Evolutionary conservation across 1,139 yeast genomes (phyloP).

Genomic region (Candida buenavistaensis): DNA sequence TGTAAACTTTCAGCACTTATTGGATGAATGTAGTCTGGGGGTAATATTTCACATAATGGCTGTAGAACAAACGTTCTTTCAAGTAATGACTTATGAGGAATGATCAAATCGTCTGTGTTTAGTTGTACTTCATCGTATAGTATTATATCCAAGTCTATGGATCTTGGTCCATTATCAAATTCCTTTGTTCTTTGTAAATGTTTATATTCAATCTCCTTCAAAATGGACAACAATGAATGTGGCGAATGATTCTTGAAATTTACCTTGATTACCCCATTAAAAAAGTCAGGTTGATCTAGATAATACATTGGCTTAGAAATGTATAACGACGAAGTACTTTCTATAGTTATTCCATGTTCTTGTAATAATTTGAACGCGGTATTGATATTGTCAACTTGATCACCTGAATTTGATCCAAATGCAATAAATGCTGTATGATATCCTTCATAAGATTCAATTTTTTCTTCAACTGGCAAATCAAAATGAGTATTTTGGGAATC

Average conservation of each 20-base stretch:
- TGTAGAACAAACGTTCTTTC: conserved; percentile 88
- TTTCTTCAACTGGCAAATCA: conserved; percentile 36
- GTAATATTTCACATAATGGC: conserved; percentile 80
- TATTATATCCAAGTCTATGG: conserved; percentile 85
- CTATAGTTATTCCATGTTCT: conserved; percentile 44
- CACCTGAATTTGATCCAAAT: conserved; percentile 86
- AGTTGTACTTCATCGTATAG: conserved; percentile 61
- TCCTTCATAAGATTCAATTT: conserved; percentile 11
- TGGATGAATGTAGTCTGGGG: conserved; percentile 70
- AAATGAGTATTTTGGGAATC: conserved; percentile 4
- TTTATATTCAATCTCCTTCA: conserved; percentile 78
- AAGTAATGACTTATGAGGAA: conserved; percentile 87
- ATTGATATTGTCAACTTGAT: conserved; percentile 61
- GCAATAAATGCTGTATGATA: conserved; percentile 71
- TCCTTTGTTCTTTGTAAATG: conserved; percentile 71
- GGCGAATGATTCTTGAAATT: conserved; percentile 55
- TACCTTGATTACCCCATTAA: conserved; percentile 80
- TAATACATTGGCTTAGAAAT: conserved; percentile 93
- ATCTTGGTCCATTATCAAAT: conserved; percentile 87
- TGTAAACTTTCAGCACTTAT: conserved; percentile 79
- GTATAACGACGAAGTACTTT: conserved; percentile 73
- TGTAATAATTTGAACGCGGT: conserved; percentile 56
- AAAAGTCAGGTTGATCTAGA: conserved; percentile 75
- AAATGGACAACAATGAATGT: conserved; percentile 52
- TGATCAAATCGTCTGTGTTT: conserved; percentile 57